Evolutionary conservation across 495 filamentous ascomycete genomes (phyloP).

Genomic region (Trichoderma gamsii): DNA sequence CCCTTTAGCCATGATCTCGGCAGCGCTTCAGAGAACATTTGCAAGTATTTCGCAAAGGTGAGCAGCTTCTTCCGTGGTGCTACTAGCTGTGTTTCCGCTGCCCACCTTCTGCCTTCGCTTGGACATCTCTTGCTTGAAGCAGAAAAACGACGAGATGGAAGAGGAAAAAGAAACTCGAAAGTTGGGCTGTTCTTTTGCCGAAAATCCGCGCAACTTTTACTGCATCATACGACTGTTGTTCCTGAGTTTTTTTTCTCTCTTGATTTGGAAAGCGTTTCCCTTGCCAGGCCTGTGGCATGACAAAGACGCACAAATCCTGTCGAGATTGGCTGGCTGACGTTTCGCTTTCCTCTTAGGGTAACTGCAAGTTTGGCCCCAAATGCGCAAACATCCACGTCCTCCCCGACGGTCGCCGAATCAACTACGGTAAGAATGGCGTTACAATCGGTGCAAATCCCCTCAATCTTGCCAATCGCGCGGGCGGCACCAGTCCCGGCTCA

Average conservation of each 20-base stretch:
- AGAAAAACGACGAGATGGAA: neutral
- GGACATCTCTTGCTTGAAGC: neutral
- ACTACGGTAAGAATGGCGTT: conserved; percentile 55
- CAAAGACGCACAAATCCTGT: neutral
- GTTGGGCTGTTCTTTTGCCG: neutral
- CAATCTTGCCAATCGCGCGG: conserved; percentile 60
- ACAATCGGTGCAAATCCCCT: conserved; percentile 44
- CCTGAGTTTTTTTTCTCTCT: neutral
- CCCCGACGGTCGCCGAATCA: conserved; percentile 86
- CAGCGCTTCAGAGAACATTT: conserved; percentile 71
- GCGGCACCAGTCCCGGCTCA: conserved; percentile 46
- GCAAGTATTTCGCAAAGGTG: conserved; percentile 99
- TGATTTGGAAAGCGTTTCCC: neutral
- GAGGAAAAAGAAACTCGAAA: neutral
- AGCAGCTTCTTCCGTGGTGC: conserved; percentile 21
- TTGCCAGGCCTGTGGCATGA: neutral
- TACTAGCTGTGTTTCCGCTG: neutral
- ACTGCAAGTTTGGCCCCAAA: conserved; percentile 98
- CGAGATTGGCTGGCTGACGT: conserved; percentile 9
- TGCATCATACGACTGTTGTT: neutral
- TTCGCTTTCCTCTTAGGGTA: conserved; percentile 55
- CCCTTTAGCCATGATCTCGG: conserved; percentile 92
- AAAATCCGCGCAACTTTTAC: neutral
- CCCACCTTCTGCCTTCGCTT: neutral
- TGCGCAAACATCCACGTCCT: conserved; percentile 94